Evolutionary conservation across 306 rosid species (phyloP).

Genomic region (Rosa persica): DNA sequence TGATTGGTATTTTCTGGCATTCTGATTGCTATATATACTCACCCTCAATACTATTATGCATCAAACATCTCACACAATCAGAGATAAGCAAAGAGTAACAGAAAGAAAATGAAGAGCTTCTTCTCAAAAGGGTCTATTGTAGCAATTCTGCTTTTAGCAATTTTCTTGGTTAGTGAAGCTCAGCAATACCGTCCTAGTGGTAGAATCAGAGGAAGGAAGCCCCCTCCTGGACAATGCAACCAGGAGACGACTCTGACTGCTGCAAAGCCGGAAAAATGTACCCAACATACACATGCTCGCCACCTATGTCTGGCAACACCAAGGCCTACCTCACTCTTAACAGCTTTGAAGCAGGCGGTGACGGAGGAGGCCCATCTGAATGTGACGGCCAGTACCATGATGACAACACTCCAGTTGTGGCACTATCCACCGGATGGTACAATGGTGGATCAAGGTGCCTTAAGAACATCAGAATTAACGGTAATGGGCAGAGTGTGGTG

Average conservation of each 20-base stretch:
- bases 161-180: conserved; percentile 10
- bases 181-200: conserved; percentile 27
- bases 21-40: neutral
- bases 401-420: conserved; percentile 32
- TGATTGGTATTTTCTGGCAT: neutral
- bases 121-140: conserved; percentile 7
- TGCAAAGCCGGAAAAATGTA: conserved; percentile 33
- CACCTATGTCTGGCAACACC: conserved; percentile 21
- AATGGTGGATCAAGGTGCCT: conserved; percentile 27
- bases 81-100: neutral
- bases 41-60: neutral
- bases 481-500: conserved; percentile 40
- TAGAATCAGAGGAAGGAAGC: conserved; percentile 21
- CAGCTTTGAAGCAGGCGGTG: conserved; percentile 37
- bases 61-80: neutral
- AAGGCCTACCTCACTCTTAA: conserved; percentile 47
- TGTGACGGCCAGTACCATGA: conserved; percentile 43
- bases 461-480: conserved; percentile 27
- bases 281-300: conserved; percentile 42
- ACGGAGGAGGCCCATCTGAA: conserved; percentile 40
- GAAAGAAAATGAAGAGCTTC: conserved; percentile 13
- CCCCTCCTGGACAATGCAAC: conserved; percentile 30
- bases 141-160: neutral
- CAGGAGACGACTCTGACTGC: conserved; percentile 23
- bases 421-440: conserved; percentile 47